Conservation (phyloP, 2,329 filamentous ascomycete genomes). For the Botrytis deweyae region DNA sequence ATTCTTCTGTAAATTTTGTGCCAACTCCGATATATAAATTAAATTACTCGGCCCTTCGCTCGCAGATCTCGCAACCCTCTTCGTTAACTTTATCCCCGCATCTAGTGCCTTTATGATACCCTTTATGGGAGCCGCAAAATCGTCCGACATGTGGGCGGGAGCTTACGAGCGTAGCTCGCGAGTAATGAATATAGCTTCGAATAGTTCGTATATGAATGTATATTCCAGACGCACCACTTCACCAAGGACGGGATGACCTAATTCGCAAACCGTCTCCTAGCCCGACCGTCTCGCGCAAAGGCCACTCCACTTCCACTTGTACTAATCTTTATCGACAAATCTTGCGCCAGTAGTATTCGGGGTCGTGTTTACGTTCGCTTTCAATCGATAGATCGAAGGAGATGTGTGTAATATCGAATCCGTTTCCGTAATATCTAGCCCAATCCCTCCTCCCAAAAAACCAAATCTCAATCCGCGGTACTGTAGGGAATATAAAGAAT, state of each 20-base stretch:
- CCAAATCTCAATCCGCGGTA: not conserved
- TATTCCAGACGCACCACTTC: not conserved
- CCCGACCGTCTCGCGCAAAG: slow-evolving; percentile 1
- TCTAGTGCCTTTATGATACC: slow-evolving; percentile 36
- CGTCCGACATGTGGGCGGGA: slow-evolving; percentile 24
- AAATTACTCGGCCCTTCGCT: slow-evolving; percentile 27
- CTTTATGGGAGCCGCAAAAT: slow-evolving; percentile 34
- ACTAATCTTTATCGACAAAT: slow-evolving; percentile 3
- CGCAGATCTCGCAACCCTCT: slow-evolving; percentile 31
- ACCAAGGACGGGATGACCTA: slow-evolving; percentile 9
- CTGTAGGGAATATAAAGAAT: not conserved
- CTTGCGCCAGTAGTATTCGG: not conserved
- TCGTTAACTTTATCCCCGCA: slow-evolving; percentile 34
- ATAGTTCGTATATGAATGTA: not conserved
- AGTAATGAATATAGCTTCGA: not conserved
- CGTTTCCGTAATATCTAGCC: not conserved
- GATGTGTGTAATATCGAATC: not conserved
- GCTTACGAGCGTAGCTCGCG: slow-evolving; percentile 10
- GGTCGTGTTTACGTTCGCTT: not conserved
- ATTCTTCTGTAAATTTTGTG: slow-evolving; percentile 29
- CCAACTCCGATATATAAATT: slow-evolving; percentile 34
- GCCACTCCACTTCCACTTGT: slow-evolving; percentile 8
- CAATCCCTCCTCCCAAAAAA: not conserved
- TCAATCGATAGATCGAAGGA: slow-evolving; percentile 1
- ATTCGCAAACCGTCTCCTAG: not conserved